Evolutionary conservation across 1,284 basidiomycete genomes (phyloP), one percentile per base, ranked within the genome.

Genomic region (Pisolithus thermaeus): DNA sequence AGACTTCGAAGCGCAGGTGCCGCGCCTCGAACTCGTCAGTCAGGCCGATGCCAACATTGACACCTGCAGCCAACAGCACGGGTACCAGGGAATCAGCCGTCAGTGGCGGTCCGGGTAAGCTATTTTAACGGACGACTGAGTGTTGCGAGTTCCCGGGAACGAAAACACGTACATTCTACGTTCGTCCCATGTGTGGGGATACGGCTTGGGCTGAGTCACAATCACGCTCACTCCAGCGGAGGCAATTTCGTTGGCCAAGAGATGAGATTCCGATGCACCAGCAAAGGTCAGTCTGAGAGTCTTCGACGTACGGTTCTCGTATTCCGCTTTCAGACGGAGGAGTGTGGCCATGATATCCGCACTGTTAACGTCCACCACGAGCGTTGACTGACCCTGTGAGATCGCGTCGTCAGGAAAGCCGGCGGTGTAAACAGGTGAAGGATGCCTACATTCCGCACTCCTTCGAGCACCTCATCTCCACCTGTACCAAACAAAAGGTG

Each of bases 281-380:
- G 79, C 71, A 58, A 92, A 81, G 2, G 85, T 80, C 72, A 87
- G 73, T 47, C 76, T 74, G 67, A 86, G 76, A 11, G 69, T 67
- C 18, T 77, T 76, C 0, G 80, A 77, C 4, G 78, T 76, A 35
- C 71, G 73, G 40, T 73, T 72, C 51, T 91, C 88, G 18, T 90
- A 76, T 54, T 90, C 81, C 16, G 73, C 71, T 71, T 92, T 91
- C 51, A 95, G 69, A 32, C 79, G 72, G 39, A 96, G 68, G 14
- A 97, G 65, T 3, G 82, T 78, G 0, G 84, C 84, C 72, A 95
- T 93, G 45, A 85, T 78, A 61, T 94, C 90, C 3, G 85, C 86
- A 56, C 74, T 84, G 56, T 84, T 69, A 1, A 86, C 84, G 9
- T 83, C 75, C 11, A 93, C 72, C 2, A 94, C 83, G 22, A 81